Evolutionary conservation across 164 flowering plant species (phyloP).

Genomic region (Vitis vinifera): ASM3070453v1 NC_081806.1:5511001-5511500

Average conservation of each 20-base stretch:
- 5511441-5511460: background rate
- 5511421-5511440: background rate
- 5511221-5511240: background rate
- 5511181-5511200: no score
- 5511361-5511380: constrained; percentile 13
- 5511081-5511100: no score
- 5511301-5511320: background rate
- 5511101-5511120: no score
- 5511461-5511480: background rate
- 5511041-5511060: no score
- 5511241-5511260: background rate
- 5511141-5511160: no score
- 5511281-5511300: background rate
- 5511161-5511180: no score
- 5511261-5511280: background rate
- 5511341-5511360: background rate
- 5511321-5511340: background rate
- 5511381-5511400: constrained; percentile 2
- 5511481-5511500: background rate
- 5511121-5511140: no score
- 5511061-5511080: no score
- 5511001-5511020: no score
- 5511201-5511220: no score
- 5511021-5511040: no score
- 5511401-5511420: constrained; percentile 6